Evolutionary conservation across 2,329 filamentous ascomycete genomes (phyloP).

Genomic region (Aspergillus sp.): DNA sequence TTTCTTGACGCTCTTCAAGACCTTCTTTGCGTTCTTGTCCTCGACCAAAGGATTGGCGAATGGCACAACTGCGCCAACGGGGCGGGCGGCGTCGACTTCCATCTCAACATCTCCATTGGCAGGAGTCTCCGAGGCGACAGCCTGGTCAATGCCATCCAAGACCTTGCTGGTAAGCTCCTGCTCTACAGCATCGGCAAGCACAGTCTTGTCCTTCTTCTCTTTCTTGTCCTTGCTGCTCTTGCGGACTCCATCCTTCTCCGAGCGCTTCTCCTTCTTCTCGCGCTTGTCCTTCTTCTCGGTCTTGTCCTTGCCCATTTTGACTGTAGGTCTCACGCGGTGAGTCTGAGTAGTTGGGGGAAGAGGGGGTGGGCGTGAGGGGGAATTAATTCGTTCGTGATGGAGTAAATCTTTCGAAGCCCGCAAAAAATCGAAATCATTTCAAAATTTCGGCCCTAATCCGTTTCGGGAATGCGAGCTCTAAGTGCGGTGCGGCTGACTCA

Average conservation of each 20-base stretch:
- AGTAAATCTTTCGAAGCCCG: conserved; percentile 6
- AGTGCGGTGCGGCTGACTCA: conserved; percentile 19
- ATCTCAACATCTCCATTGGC: conserved; percentile 21
- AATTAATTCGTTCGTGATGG: conserved; percentile 8
- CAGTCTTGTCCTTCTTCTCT: conserved; percentile 39
- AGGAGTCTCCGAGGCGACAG: conserved; percentile 14
- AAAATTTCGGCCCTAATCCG: conserved; percentile 32
- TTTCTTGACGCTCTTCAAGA: conserved; percentile 49
- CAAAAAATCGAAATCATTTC: conserved; percentile 28
- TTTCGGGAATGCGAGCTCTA: conserved; percentile 13
- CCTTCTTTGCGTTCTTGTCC: conserved; percentile 49
- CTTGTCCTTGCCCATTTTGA: conserved; percentile 43
- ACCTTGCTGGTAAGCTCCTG: conserved; percentile 34
- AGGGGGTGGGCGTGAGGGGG: conserved; percentile 15
- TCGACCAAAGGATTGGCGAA: conserved; percentile 48
- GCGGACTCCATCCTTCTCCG: conserved; percentile 42
- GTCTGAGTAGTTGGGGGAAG: conserved; percentile 7
- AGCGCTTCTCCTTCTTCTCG: conserved; percentile 41
- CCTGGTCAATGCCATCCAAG: conserved; percentile 30
- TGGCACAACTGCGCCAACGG: conserved; percentile 44
- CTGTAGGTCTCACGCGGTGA: conserved; percentile 10
- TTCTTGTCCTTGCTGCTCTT: conserved; percentile 45
- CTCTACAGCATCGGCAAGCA: conserved; percentile 35
- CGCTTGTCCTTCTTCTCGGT: conserved; percentile 44
- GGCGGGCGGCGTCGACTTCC: conserved; percentile 23